Evolutionary conservation across 371 early-diverging fungal species (phyloP).

Genomic region (Funneliformis caledonium): DNA sequence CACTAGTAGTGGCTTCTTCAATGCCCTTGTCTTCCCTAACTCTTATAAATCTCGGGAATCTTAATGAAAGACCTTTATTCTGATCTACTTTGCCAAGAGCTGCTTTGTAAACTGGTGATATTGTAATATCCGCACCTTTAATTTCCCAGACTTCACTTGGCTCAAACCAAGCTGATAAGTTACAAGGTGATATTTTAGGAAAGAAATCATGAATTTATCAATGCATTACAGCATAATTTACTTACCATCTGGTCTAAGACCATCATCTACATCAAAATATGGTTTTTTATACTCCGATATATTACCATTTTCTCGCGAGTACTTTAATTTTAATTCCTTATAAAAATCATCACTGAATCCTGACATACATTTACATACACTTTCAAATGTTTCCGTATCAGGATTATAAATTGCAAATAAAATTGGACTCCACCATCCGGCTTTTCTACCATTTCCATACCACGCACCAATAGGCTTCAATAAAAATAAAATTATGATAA

Average conservation of each 20-base stretch:
- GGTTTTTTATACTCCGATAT: slow-evolving; percentile 41
- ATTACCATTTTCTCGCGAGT: slow-evolving; percentile 73
- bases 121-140: slow-evolving; percentile 90
- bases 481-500: not conserved
- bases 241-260: slow-evolving; percentile 82
- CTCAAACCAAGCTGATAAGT: slow-evolving; percentile 84
- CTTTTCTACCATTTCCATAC: slow-evolving; percentile 97
- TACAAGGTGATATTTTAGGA: not conserved
- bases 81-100: slow-evolving; percentile 73
- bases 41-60: slow-evolving; percentile 99
- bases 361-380: slow-evolving; percentile 84
- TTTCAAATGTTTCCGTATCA: slow-evolving; percentile 92
- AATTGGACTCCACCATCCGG: slow-evolving; percentile 98
- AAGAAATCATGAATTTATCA: not conserved
- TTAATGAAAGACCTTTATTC: slow-evolving; percentile 76
- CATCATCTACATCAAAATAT: slow-evolving; percentile 78
- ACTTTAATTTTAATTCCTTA: slow-evolving; percentile 8
- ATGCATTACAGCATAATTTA: not conserved
- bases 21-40: slow-evolving; percentile 95
- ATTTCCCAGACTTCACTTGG: slow-evolving; percentile 60
- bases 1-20: slow-evolving; percentile 87
- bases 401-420: slow-evolving; percentile 98
- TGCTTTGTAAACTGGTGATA: slow-evolving; percentile 96
- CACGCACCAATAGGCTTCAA: slow-evolving; percentile 87
- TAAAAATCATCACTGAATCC: slow-evolving; percentile 23